Evolutionary conservation across 2,329 filamentous ascomycete genomes (phyloP), one percentile per base, ranked within the genome.

Genomic region (Pseudogymnoascus sp.): DNA sequence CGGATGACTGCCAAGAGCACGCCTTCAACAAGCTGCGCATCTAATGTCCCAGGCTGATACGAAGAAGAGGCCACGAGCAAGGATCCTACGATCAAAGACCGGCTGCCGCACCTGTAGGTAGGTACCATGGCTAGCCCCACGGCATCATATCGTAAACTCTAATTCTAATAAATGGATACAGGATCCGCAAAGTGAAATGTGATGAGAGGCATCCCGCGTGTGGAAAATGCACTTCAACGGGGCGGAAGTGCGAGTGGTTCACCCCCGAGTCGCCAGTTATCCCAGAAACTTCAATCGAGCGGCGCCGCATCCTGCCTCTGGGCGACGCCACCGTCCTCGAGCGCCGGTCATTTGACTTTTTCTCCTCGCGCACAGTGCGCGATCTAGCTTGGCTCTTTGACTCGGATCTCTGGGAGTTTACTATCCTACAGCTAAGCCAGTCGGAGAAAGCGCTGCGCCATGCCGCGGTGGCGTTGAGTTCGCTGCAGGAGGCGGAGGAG

Each of bases 181-280:
- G 47, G 47, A 33, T 56, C 47, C 47, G 47, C n/a, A 56, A 56
- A 31, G 50, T 67, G 21, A 66, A 63, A 50, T 67, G 65, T 42
- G 65, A 67, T 42, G 64, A 67, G 44, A 31, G 61, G 11, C 62
- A 61, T 10, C 65, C 65, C 7, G 11, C 19, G 2, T 67, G 65
- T 47, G 31, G 40, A 13, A 42, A 62, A 47, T 67, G 65, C 35
- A 63, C 64, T 26, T 56, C 47, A 1, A 56, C 47, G 5, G 47
- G 26, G 6, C 47, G 47, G 47, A 19, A n/a, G 14, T 56, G 47
- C n/a, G 26, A 56, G n/a, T 56, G 47, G 47, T 56, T 56, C 26
- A 8, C 47, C 7, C 26, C 26, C 3, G 47, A 56, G 8, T 19
- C 47, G 26, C 26, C 26, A 7, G 47, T 11, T 6, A 8, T 13